Evolutionary conservation across 768 basidiomycete genomes (phyloP).

Genomic region (Lactifluus piperatus): DNA sequence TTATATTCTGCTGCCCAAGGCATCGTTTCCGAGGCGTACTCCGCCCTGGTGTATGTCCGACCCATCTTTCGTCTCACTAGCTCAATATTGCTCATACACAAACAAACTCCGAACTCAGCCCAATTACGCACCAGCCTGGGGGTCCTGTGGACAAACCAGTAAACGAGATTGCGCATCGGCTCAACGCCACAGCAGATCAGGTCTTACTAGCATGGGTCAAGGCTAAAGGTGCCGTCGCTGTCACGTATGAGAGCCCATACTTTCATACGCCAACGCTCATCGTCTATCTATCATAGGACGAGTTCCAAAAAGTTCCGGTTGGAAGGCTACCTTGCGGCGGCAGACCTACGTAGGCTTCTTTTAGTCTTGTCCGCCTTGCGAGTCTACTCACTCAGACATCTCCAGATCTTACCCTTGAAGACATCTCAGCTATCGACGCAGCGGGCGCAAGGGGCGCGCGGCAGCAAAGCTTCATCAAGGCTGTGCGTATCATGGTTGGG

Average conservation of each 20-base stretch:
- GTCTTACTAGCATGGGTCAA: slow-evolving; percentile 66
- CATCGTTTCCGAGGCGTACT: slow-evolving; percentile 68
- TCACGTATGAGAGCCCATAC: slow-evolving; percentile 38
- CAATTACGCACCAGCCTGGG: slow-evolving; percentile 48
- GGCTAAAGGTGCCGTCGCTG: slow-evolving; percentile 53
- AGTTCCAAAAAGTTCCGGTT: slow-evolving; percentile 60
- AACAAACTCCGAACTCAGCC: slow-evolving; percentile 30
- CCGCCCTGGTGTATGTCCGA: slow-evolving; percentile 45
- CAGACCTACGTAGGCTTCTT: slow-evolving; percentile 44
- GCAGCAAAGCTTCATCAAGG: not conserved
- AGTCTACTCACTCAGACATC: not conserved
- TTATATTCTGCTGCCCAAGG: slow-evolving; percentile 47
- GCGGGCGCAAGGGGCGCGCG: slow-evolving; percentile 41
- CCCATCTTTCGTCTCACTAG: not conserved
- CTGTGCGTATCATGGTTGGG: not conserved
- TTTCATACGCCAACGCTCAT: not conserved
- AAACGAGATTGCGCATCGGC: slow-evolving; percentile 40
- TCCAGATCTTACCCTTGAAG: slow-evolving; percentile 41
- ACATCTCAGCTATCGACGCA: slow-evolving; percentile 46
- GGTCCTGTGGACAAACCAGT: slow-evolving; percentile 59
- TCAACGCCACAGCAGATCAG: slow-evolving; percentile 51
- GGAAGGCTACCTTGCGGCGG: slow-evolving; percentile 58
- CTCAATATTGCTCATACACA: not conserved
- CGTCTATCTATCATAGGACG: slow-evolving; percentile 31
- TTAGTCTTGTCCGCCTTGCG: not conserved